Evolutionary conservation across 805 yeast genomes (phyloP).

Genomic region (Peterozyma toletana): DNA sequence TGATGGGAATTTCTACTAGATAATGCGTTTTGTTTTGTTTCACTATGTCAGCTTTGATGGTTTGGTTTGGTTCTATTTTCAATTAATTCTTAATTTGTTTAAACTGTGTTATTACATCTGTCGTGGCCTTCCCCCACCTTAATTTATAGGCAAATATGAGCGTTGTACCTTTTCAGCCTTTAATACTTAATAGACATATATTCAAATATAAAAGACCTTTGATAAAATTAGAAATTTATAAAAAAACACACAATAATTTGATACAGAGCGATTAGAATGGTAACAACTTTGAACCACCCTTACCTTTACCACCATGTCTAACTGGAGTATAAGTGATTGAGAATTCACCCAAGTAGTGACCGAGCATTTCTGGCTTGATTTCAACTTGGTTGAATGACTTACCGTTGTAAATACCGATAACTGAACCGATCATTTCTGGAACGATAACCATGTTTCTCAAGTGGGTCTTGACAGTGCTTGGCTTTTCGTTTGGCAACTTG

Average conservation of each 20-base stretch:
- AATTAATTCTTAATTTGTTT: background rate
- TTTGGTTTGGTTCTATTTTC: background rate
- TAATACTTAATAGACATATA: background rate
- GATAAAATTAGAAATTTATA: background rate
- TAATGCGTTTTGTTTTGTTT: constrained; percentile 2
- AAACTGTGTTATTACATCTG: background rate
- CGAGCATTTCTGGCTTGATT: constrained; percentile 99
- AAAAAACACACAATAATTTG: background rate
- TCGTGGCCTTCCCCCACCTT: no score
- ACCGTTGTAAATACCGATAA: constrained; percentile 99
- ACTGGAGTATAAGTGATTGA: constrained; percentile 99
- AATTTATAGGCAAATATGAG: background rate
- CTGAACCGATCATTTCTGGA: constrained; percentile 99
- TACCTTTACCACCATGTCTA: constrained; percentile 98
- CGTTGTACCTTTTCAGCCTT: no score
- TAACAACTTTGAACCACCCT: constrained; percentile 23
- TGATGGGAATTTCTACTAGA: constrained; percentile 37
- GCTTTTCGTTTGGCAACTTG: constrained; percentile 90
- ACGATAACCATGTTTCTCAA: constrained; percentile 97
- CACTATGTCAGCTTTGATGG: background rate
- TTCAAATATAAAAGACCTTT: background rate
- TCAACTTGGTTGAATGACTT: constrained; percentile 99
- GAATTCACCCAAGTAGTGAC: constrained; percentile 99
- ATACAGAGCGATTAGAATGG: constrained; percentile 6
- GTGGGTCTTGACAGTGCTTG: constrained; percentile 97